A percentile compares a stretch with the other conserved stretches of the same genome.
phyloP scores from a whole-genome alignment of 495 filamentous ascomycete species.

The Xylaria telfairii region DNA sequence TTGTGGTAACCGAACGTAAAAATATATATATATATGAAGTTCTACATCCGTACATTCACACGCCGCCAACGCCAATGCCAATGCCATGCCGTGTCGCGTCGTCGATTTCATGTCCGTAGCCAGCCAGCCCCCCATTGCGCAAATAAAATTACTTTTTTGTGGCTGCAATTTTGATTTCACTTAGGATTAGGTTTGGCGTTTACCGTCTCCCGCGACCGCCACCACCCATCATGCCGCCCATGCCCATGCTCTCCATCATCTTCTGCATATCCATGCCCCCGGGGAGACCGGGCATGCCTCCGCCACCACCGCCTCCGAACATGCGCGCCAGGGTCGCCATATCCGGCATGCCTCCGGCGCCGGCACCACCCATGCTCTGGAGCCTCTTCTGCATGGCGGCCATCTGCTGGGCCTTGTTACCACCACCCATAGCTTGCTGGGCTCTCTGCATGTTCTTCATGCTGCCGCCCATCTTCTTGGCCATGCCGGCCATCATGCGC shows the following conservation, averaged over 20 bases:
- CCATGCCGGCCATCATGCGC: constrained; percentile 98
- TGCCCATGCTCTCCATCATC: constrained; percentile 85
- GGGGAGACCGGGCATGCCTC: constrained; percentile 53
- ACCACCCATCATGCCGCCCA: constrained; percentile 61
- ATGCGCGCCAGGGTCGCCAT: constrained; percentile 88
- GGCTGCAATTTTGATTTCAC: background rate
- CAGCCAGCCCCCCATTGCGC: no score
- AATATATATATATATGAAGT: background rate
- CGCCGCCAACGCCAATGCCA: constrained; percentile 31
- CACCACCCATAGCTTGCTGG: constrained; percentile 85
- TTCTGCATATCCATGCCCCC: constrained; percentile 81
- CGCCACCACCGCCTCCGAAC: constrained; percentile 57
- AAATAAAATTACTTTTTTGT: no score
- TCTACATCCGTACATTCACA: constrained; percentile 23
- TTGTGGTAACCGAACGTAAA: background rate
- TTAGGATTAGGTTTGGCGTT: background rate
- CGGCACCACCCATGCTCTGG: constrained; percentile 82
- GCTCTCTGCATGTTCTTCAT: constrained; percentile 97
- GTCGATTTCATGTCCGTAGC: constrained; percentile 25
- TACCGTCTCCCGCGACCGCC: constrained; percentile 38
- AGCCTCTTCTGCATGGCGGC: constrained; percentile 97
- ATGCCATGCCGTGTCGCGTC: constrained; percentile 14
- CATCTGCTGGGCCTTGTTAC: constrained; percentile 88
- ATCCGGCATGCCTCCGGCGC: constrained; percentile 70
- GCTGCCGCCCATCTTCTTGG: constrained; percentile 96